Base-by-base conservation (phyloP, 495 filamentous ascomycete species). In the Amphirosellinia nigrospora region DNA sequence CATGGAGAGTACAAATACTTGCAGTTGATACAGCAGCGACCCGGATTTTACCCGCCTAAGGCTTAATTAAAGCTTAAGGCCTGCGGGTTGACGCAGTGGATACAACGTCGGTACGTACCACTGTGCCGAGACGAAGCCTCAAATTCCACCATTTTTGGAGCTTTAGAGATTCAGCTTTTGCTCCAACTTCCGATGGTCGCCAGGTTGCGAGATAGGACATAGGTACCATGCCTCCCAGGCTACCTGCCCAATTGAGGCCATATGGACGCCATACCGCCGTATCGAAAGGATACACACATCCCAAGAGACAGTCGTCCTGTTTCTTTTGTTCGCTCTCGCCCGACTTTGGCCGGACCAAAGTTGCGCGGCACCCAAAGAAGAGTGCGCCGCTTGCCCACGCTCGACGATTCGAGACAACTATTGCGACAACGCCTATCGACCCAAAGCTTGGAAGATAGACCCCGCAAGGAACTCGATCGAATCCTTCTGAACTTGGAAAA, bases 401-500 rank as follows among this genome's bases (percentile, higher is more conserved):
- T 34, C 68, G 68, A 3, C 68, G 68, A n/a, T 56, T 41, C 55
- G 52, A 60, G 53, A 52, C 52, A 4, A 70, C 68, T 7, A 23
- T 59, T 16, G 68, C 61, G 38, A 48, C 48, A 26, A 6, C 32
- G 0, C 43, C 39, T 23, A 28, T 38, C 41, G 28, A 64, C 21
- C 26, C 41, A n/a, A 26, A 45, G 16, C 6, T 19, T 6, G 66
- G n/a, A 26, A 55, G 16, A 19, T 28, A 3, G 68, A 75, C 43
- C 76, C 63, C 82, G 85, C 68, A 72, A 68, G 55, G 82, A 86
- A 64, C 85, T 97, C 15, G 84, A 93, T 72, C 79, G 85, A 52
- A 86, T 89, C 13, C 82, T 96, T 23, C 79, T 81, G 10, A 83
- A 85, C 28, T 81, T 97, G 28, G 85, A 92, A 71, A 84, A 86